Base-by-base conservation (phyloP, 2,329 filamentous ascomycete species). In the Arachnopeziza araneosa region DNA sequence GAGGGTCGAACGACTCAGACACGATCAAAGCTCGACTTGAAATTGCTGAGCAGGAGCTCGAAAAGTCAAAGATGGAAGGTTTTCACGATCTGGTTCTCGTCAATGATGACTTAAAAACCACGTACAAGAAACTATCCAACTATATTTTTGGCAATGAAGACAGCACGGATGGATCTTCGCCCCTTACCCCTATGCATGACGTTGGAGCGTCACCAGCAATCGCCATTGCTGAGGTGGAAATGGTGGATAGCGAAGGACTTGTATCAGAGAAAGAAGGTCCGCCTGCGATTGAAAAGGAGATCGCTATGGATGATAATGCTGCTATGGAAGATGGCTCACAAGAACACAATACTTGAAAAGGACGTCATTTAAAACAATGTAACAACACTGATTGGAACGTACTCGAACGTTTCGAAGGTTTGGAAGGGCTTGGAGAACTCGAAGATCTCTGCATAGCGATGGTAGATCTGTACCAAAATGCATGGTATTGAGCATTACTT, bases 251-350 rank as follows among this genome's bases (percentile, higher is more conserved):
- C n/a, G 36, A 44, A 44, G 36, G 36, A 14, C 1, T 75, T 44
- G 36, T 17, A 44, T 14, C 36, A 14, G 36, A 44, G 36, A 14
- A 44, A 44, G 36, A 76, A 23, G 72, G 69, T 7, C 85, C 79
- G 6, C 85, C 85, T 0, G 84, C 73, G 1, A 80, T 80, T 83
- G 83, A 87, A 0, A 88, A 74, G 2, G 78, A 80, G 54, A 80
- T 76, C 0, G 81, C 83, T 49, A 87, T 75, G 54, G 76, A 44
- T 44, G 36, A 44, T 7, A 44, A 44, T 19, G 36, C 10, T 44
- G 36, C 36, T 14, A 6, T 12, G 36, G 12, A 44, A 14, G 17
- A 14, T 8, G 17, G 36, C 36, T 44, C 36, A 14, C 36, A 44
- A 44, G 36, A 44, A 44, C 36, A 19, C 36, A 44, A 44, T 19